A percentile compares a stretch with the other conserved stretches of the same genome.
These are phyloP conservation scores for Pachysandra terminalis DNA, from an alignment of 164 flowering plant genomes.

Conservation along the genomic window DNA sequence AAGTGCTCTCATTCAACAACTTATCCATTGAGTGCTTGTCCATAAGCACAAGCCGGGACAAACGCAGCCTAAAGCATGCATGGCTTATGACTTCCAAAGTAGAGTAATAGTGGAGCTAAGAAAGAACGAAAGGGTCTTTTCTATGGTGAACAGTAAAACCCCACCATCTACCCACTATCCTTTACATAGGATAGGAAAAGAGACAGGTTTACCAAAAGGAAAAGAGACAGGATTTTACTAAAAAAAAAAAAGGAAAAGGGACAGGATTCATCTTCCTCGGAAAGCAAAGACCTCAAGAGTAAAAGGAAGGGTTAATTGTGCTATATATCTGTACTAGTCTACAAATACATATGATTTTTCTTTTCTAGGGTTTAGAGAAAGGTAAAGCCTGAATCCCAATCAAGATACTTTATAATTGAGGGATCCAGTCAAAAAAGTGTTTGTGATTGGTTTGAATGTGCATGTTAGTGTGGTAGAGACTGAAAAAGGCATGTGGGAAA, in stretches of 20 bases:
- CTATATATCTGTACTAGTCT: background rate
- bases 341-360: background rate
- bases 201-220: too few species aligned
- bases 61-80: too few species aligned
- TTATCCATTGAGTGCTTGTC: too few species aligned
- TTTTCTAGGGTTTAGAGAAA: slow-evolving; percentile 24
- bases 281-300: slow-evolving; percentile 10
- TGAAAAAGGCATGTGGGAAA: slow-evolving; percentile 14
- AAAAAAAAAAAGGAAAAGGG: too few species aligned
- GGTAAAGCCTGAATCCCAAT: slow-evolving; percentile 27
- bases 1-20: too few species aligned
- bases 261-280: background rate
- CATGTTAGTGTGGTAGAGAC: slow-evolving; percentile 1
- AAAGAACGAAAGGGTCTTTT: background rate
- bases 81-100: too few species aligned
- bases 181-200: too few species aligned
- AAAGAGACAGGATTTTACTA: too few species aligned
- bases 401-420: slow-evolving; percentile 11
- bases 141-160: background rate
- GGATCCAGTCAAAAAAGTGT: slow-evolving; percentile 22
- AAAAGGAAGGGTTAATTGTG: slow-evolving; percentile 7
- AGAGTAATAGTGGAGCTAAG: too few species aligned
- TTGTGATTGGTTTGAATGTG: slow-evolving; percentile 22
- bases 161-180: background rate
- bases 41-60: too few species aligned